phyloP scores from a whole-genome alignment of 768 basidiomycete genomes.

The Clitopilus passeckerianus region DNA sequence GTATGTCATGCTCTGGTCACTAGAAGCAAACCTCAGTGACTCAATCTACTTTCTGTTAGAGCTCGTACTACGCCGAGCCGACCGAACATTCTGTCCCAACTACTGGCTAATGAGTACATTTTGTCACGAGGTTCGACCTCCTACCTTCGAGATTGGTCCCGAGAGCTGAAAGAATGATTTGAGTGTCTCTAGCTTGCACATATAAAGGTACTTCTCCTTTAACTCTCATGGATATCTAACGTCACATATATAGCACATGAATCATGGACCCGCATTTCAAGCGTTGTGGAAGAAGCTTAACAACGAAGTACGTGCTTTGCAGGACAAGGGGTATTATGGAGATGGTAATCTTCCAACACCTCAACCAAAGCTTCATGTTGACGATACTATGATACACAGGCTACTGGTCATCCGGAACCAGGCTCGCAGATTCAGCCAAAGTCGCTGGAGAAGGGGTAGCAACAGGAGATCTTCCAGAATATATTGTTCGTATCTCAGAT shows the following conservation, averaged over 20 bases:
- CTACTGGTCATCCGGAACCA: conserved; percentile 76
- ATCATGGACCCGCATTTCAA: conserved; percentile 77
- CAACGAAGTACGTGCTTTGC: conserved; percentile 64
- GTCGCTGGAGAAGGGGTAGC: conserved; percentile 47
- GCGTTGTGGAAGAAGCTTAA: conserved; percentile 64
- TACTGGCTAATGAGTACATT: conserved; percentile 72
- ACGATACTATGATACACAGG: conserved; percentile 32
- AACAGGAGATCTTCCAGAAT: conserved; percentile 66
- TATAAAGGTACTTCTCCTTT: conserved; percentile 52
- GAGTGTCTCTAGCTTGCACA: conserved; percentile 59
- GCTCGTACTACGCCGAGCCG: conserved; percentile 61
- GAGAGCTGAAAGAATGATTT: background rate
- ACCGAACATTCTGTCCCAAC: conserved; percentile 57
- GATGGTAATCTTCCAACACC: conserved; percentile 48
- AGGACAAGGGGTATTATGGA: conserved; percentile 74
- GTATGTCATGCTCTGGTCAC: conserved; percentile 26
- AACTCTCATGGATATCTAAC: background rate
- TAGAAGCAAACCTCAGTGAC: background rate
- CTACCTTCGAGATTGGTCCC: background rate
- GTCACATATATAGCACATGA: conserved; percentile 55
- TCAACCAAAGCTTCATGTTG: background rate
- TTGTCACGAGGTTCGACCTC: conserved; percentile 69
- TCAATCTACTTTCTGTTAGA: conserved; percentile 36
- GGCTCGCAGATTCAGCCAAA: conserved; percentile 59
- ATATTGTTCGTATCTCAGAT: conserved; percentile 49